phyloP scores from a whole-genome alignment of 768 basidiomycete species.

The Leccinum boreale region DNA sequence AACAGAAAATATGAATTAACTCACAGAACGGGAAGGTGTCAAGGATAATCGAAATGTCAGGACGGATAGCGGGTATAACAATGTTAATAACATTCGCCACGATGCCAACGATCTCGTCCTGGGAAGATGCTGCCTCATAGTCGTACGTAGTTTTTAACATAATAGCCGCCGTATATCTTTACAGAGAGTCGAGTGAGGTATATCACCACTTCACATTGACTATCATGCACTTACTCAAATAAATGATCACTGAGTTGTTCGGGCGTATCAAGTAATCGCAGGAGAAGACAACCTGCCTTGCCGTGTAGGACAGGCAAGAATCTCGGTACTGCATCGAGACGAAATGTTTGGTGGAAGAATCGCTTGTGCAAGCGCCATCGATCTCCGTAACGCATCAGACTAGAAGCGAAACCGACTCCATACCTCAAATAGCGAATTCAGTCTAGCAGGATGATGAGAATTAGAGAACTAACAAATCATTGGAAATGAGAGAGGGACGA shows the following conservation, averaged over 20 bases:
- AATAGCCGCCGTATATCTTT: not conserved
- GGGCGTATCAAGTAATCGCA: not conserved
- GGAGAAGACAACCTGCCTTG: not conserved
- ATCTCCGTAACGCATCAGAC: not conserved
- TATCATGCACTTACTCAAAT: too few relatives aligned
- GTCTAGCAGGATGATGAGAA: not conserved
- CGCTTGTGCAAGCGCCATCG: not conserved
- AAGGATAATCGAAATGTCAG: not conserved
- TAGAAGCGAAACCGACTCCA: not conserved
- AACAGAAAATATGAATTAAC: not conserved
- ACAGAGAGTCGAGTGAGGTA: not conserved
- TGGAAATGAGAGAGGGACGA: not conserved
- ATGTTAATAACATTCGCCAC: not conserved
- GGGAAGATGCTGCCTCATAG: not conserved
- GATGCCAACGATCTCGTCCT: not conserved
- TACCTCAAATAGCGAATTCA: not conserved
- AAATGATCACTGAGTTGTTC: not conserved
- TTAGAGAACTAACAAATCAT: not conserved
- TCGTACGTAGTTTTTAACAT: not conserved
- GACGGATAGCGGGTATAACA: not conserved
- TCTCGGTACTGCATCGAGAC: not conserved
- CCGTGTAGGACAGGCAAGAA: not conserved
- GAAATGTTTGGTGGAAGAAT: not conserved
- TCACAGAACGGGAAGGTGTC: not conserved
- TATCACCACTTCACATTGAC: too few relatives aligned